Evolutionary conservation across 1,284 basidiomycete species (phyloP).

Genomic region (Leccinum pallidistipes): DNA sequence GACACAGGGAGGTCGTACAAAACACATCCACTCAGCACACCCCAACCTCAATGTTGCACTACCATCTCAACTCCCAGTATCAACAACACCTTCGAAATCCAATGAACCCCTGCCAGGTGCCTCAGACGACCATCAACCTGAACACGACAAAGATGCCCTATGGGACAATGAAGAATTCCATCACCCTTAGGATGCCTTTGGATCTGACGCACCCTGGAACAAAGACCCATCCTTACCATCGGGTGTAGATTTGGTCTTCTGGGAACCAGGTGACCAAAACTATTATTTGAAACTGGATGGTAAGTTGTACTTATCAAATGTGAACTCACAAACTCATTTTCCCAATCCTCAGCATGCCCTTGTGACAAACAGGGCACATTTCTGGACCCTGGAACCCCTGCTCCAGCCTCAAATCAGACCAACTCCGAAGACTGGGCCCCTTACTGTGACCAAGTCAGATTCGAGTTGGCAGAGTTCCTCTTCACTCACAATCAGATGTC

Average conservation of each 20-base stretch:
- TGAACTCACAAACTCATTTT: background rate
- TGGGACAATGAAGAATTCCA: background rate
- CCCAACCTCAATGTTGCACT: background rate
- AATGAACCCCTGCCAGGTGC: background rate
- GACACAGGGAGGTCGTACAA: background rate
- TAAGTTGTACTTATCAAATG: background rate
- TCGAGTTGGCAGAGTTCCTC: background rate
- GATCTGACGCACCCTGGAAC: background rate
- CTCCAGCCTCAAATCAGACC: background rate
- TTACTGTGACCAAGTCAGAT: background rate
- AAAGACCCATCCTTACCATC: background rate
- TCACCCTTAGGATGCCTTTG: background rate
- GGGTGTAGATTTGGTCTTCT: background rate
- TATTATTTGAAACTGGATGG: slow-evolving; percentile 10
- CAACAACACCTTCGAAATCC: background rate
- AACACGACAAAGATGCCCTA: background rate
- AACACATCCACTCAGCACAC: background rate
- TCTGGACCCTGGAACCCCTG: background rate
- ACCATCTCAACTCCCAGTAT: background rate
- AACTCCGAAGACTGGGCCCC: background rate
- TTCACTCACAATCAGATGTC: background rate
- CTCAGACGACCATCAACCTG: background rate
- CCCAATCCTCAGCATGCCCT: background rate
- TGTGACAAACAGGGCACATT: background rate
- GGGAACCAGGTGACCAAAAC: background rate